A percentile compares a stretch with the other conserved stretches of the same genome.
Evolutionary conservation across 352 stramenopile genomes (phyloP).

Genomic region (Aphanomyces astaci): DNA sequence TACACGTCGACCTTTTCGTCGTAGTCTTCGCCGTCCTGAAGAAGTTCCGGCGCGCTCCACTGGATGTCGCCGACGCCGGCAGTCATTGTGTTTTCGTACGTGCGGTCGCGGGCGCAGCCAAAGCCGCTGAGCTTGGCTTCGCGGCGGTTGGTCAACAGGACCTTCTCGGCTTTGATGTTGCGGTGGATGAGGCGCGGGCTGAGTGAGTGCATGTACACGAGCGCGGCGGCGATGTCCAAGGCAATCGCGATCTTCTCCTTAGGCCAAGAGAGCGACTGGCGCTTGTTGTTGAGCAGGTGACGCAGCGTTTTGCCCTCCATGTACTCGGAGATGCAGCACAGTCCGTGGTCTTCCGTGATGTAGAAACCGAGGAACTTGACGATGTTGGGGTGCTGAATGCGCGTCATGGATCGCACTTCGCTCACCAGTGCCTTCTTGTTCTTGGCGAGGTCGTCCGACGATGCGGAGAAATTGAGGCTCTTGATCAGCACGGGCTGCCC

Average conservation of each 20-base stretch:
- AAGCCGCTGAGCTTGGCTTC: slow-evolving; percentile 60
- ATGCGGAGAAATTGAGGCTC: slow-evolving; percentile 19
- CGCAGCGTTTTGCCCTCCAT: slow-evolving; percentile 23
- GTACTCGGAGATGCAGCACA: slow-evolving; percentile 24
- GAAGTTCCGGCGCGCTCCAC: slow-evolving; percentile 55
- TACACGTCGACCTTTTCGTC: slow-evolving; percentile 51
- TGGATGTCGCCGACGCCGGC: slow-evolving; percentile 37
- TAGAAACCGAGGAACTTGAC: slow-evolving; percentile 26
- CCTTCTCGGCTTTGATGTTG: slow-evolving; percentile 52
- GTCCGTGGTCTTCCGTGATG: slow-evolving; percentile 20
- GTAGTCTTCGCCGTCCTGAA: slow-evolving; percentile 40
- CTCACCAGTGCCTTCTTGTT: slow-evolving; percentile 21
- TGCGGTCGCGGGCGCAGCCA: slow-evolving; percentile 39
- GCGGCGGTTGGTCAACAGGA: slow-evolving; percentile 40
- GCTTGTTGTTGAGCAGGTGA: slow-evolving; percentile 21
- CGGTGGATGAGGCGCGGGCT: slow-evolving; percentile 39
- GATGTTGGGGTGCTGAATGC: slow-evolving; percentile 23
- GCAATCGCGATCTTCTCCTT: slow-evolving; percentile 50
- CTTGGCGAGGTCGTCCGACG: slow-evolving; percentile 12
- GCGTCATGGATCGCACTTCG: slow-evolving; percentile 22
- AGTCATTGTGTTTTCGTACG: slow-evolving; percentile 46
- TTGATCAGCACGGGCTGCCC: slow-evolving; percentile 21
- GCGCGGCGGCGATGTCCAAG: slow-evolving; percentile 41
- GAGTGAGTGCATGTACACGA: slow-evolving; percentile 62
- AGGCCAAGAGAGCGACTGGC: slow-evolving; percentile 23